Percentiles rank a stretch among this genome's conserved stretches.
phyloP scores from a whole-genome alignment of 495 filamentous ascomycete genomes.

The Peziza echinospora region DNA sequence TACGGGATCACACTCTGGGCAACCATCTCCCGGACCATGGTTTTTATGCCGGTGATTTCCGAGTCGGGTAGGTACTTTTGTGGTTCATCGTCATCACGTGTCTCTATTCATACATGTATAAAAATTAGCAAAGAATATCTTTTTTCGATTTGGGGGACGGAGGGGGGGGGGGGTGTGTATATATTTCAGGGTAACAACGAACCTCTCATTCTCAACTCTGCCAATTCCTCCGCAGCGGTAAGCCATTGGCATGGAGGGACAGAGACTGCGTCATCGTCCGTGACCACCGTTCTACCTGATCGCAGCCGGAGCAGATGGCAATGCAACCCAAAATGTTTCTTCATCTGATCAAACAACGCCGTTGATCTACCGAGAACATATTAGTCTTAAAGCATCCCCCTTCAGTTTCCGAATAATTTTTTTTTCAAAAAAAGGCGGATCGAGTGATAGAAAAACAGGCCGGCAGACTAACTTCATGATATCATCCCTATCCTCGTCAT shows the following conservation, averaged over 20 bases:
- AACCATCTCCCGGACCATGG: slow-evolving; percentile 78
- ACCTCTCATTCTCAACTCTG: slow-evolving; percentile 31
- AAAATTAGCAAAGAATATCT: no score
- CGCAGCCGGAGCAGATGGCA: slow-evolving; percentile 77
- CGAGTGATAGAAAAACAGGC: no score
- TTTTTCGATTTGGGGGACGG: slow-evolving; percentile 17
- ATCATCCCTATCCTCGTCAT: slow-evolving; percentile 87
- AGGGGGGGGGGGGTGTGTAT: neutral
- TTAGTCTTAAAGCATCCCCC: neutral
- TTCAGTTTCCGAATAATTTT: no score
- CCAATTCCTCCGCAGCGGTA: slow-evolving; percentile 65
- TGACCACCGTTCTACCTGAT: slow-evolving; percentile 56
- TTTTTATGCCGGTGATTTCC: slow-evolving; percentile 64
- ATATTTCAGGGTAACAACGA: slow-evolving; percentile 1
- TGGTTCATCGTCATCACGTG: slow-evolving; percentile 32
- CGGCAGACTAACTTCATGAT: slow-evolving; percentile 63
- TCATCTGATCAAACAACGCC: slow-evolving; percentile 85
- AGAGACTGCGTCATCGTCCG: slow-evolving; percentile 75
- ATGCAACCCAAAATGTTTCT: slow-evolving; percentile 83
- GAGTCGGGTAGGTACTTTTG: slow-evolving; percentile 74
- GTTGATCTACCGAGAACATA: slow-evolving; percentile 11
- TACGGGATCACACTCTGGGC: slow-evolving; percentile 79
- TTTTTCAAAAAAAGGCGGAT: no score
- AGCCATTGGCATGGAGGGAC: slow-evolving; percentile 71
- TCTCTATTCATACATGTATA: no score